These are phyloP conservation scores for Cyamopsis tetragonoloba DNA, from an alignment of 306 rosid species.

Conservation along the genomic window DNA sequence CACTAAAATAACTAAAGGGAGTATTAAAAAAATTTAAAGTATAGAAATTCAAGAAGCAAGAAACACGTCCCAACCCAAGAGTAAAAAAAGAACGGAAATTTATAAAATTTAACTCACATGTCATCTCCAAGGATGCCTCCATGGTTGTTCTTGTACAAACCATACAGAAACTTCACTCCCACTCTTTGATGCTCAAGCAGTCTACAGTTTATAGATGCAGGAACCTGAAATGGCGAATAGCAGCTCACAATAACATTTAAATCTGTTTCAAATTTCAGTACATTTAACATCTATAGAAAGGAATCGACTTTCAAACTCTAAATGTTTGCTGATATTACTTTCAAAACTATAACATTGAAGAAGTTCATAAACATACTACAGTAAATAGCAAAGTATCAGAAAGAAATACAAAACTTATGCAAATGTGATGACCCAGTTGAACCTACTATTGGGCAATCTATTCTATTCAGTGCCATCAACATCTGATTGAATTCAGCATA, in stretches of 20 bases:
- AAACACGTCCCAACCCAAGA: not conserved
- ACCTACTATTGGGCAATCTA: constrained; percentile 2
- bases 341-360: not conserved
- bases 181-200: constrained; percentile 88
- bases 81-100: not conserved
- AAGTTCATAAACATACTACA: constrained; percentile 6
- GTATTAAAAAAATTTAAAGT: not conserved
- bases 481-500: not conserved
- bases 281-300: not conserved
- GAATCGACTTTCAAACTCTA: not conserved
- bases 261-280: constrained; percentile 14
- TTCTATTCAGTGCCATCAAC: not conserved
- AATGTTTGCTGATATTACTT: not conserved
- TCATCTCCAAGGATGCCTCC: constrained; percentile 99
- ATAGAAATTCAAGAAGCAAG: not conserved
- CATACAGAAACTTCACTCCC: constrained; percentile 74
- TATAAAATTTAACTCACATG: constrained; percentile 52
- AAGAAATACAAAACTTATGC: not conserved
- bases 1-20: not conserved
- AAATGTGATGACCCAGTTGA: not conserved
- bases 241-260: not conserved
- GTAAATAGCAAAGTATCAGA: not conserved
- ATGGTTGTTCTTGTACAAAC: constrained; percentile 71
- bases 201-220: constrained; percentile 86
- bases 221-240: constrained; percentile 54